A percentile compares a stretch with the other conserved stretches of the same genome.
These are phyloP conservation scores for Pouteria campechiana DNA, from an alignment of 179 eudicot genomes.

Conservation along the genomic window DNA sequence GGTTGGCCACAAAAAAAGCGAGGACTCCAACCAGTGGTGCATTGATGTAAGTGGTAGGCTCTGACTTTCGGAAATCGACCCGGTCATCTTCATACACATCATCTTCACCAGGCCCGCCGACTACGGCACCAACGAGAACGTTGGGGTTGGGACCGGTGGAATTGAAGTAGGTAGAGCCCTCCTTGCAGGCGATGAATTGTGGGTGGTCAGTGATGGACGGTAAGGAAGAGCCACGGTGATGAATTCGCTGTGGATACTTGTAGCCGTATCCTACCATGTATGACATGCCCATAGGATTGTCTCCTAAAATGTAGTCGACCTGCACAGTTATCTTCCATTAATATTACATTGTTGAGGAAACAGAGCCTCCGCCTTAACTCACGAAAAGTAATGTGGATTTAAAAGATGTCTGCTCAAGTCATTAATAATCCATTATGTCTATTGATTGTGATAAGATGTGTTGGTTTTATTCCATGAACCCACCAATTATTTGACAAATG, in stretches of 20 bases:
- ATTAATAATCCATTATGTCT: too few relatives aligned
- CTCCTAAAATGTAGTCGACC: slow-evolving; percentile 76
- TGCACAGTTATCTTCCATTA: too few relatives aligned
- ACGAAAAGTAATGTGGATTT: too few relatives aligned
- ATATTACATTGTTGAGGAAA: too few relatives aligned
- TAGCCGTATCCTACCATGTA: slow-evolving; percentile 88
- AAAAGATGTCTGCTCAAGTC: too few relatives aligned
- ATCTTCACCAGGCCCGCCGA: slow-evolving; percentile 82
- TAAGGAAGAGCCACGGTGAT: slow-evolving; percentile 75
- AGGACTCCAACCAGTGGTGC: slow-evolving; percentile 90
- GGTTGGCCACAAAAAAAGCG: slow-evolving; percentile 65
- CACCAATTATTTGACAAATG: too few relatives aligned
- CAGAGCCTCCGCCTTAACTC: too few relatives aligned
- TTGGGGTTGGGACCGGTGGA: slow-evolving; percentile 60
- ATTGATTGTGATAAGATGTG: too few relatives aligned
- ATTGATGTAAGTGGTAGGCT: slow-evolving; percentile 91
- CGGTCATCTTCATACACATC: slow-evolving; percentile 63
- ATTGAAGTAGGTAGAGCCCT: slow-evolving; percentile 62
- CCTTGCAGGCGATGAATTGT: slow-evolving; percentile 48
- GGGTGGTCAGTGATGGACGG: slow-evolving; percentile 63
- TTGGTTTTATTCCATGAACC: too few relatives aligned
- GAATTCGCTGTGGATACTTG: slow-evolving; percentile 59
- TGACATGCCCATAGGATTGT: slow-evolving; percentile 82
- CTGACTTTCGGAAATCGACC: slow-evolving; percentile 64
- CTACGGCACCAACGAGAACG: slow-evolving; percentile 61